phyloP scores from a whole-genome alignment of 257 asterid genomes.

The Apocynum venetum region DNA sequence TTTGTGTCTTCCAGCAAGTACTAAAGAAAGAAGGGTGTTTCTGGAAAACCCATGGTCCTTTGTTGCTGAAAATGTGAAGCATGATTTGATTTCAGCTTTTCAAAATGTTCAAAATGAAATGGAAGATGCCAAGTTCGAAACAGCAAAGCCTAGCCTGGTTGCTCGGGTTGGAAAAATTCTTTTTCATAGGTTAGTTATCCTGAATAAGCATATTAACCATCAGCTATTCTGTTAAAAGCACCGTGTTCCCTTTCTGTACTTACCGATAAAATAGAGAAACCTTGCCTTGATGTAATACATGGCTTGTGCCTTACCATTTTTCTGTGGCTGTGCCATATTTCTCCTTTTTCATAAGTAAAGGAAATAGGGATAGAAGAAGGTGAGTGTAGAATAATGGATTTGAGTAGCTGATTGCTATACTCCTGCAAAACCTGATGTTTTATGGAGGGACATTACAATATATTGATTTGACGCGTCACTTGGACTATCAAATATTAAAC shows the following conservation, averaged over 20 bases:
- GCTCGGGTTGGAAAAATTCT: slow-evolving; percentile 40
- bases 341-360: background rate
- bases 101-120: slow-evolving; percentile 30
- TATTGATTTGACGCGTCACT: background rate
- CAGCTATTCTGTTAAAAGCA: background rate
- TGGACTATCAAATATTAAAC: background rate
- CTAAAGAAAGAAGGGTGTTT: slow-evolving; percentile 19
- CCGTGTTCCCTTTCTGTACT: background rate
- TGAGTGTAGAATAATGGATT: background rate
- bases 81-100: slow-evolving; percentile 37
- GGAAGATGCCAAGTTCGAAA: slow-evolving; percentile 20
- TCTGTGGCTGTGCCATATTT: background rate
- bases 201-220: background rate
- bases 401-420: background rate
- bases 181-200: slow-evolving; percentile 41
- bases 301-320: background rate
- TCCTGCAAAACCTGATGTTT: background rate
- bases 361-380: background rate
- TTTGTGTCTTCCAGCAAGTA: slow-evolving; percentile 21
- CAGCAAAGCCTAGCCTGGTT: slow-evolving; percentile 33
- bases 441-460: background rate
- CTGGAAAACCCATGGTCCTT: slow-evolving; percentile 32
- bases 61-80: slow-evolving; percentile 33
- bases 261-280: background rate
- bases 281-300: background rate